Conservation (phyloP, 169 alveolate genomes). For the Eimeria tenella region DNA sequence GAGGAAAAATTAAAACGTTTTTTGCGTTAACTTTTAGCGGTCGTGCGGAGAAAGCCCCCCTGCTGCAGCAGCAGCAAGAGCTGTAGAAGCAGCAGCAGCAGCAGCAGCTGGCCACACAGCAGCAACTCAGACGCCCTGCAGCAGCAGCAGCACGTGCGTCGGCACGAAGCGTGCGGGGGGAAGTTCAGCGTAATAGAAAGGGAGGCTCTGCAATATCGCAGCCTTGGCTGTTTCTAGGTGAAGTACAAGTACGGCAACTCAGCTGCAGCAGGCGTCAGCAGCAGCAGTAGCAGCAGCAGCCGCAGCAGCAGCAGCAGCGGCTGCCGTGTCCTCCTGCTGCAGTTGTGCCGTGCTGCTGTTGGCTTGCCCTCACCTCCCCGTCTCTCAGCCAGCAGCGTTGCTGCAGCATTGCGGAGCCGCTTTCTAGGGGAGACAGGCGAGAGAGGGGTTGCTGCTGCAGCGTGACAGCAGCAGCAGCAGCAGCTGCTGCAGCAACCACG, state of each 20-base stretch:
- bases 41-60: no score
- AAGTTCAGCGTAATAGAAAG: background rate
- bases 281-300: background rate
- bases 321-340: background rate
- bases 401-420: no score
- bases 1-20: no score
- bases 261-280: background rate
- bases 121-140: background rate
- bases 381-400: no score
- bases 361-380: no score
- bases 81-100: background rate
- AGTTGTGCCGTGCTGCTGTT: no score
- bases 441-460: background rate
- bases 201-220: background rate
- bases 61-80: no score
- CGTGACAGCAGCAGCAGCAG: background rate
- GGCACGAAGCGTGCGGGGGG: conserved; percentile 9
- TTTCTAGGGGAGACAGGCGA: no score
- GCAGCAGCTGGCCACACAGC: conserved; percentile 1
- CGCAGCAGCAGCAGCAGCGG: conserved; percentile 6
- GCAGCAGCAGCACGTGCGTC: conserved; percentile 5
- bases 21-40: no score
- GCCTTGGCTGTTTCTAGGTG: background rate
- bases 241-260: background rate
- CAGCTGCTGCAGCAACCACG: background rate